phyloP scores from a whole-genome alignment of 371 early-diverging fungal genomes.

The Mucor velutinosus region DNA sequence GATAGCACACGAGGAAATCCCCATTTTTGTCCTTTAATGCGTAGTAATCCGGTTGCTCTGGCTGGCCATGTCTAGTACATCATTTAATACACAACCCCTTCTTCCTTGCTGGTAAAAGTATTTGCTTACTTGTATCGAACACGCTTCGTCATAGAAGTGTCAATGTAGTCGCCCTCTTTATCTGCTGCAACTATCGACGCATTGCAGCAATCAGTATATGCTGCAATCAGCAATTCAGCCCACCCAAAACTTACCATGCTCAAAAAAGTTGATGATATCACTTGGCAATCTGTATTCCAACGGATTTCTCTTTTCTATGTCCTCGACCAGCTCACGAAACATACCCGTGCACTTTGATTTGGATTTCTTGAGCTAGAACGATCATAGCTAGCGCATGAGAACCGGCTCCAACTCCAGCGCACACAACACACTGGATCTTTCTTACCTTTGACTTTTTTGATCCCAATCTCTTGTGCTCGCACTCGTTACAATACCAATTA shows the following conservation, averaged over 20 bases:
- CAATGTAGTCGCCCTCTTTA: conserved; percentile 61
- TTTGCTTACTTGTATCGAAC: conserved; percentile 30
- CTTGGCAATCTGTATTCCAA: conserved; percentile 45
- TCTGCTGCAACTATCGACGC: conserved; percentile 55
- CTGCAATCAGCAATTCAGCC: not conserved
- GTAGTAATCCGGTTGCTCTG: conserved; percentile 51
- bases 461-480: conserved; percentile 24
- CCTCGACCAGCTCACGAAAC: conserved; percentile 45
- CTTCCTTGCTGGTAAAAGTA: not conserved
- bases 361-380: not conserved
- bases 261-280: conserved; percentile 51
- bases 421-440: not conserved
- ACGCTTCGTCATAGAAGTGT: conserved; percentile 42
- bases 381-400: not conserved
- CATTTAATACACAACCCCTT: not conserved
- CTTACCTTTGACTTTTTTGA: conserved; percentile 35
- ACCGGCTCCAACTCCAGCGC: too few relatives aligned
- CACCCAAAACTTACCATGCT: conserved; percentile 47
- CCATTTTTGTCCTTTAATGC: conserved; percentile 56
- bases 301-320: conserved; percentile 49
- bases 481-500: conserved; percentile 72
- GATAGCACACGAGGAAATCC: conserved; percentile 59
- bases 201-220: not conserved
- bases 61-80: conserved; percentile 30
- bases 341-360: conserved; percentile 13